Evolutionary conservation across 2,329 filamentous ascomycete species (phyloP).

Genomic region (Onygenales sp.): DNA sequence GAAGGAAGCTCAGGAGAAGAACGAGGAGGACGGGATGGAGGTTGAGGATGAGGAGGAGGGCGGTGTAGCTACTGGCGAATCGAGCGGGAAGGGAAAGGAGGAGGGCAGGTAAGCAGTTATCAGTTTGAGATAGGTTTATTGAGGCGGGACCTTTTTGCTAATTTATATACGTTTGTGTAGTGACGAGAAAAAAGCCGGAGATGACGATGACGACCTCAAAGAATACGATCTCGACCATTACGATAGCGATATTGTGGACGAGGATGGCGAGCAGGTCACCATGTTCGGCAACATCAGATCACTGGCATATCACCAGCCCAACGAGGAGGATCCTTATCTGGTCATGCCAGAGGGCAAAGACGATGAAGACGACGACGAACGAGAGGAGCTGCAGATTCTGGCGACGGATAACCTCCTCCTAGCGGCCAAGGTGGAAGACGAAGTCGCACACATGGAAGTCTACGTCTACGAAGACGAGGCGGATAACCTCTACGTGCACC

Average conservation of each 20-base stretch:
- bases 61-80: constrained; percentile 16
- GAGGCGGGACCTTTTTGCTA: background rate
- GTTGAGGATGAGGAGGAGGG: constrained; percentile 17
- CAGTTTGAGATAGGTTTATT: background rate
- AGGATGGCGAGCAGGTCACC: constrained; percentile 61
- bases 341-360: constrained; percentile 62
- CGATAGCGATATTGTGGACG: constrained; percentile 68
- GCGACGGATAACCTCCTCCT: constrained; percentile 88
- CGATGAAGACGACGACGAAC: constrained; percentile 66
- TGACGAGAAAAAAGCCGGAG: constrained; percentile 16
- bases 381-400: constrained; percentile 87
- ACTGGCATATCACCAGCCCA: constrained; percentile 85
- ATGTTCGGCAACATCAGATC: constrained; percentile 96
- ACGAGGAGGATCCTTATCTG: constrained; percentile 94
- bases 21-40: constrained; percentile 30
- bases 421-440: constrained; percentile 90
- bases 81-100: constrained; percentile 15
- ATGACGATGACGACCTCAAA: constrained; percentile 78
- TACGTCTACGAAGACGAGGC: constrained; percentile 94
- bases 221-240: constrained; percentile 97
- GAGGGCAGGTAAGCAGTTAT: constrained; percentile 11
- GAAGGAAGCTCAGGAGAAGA: constrained; percentile 55
- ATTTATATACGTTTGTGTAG: background rate
- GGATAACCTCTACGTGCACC: constrained; percentile 97
- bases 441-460: constrained; percentile 90